Percentiles rank a stretch among this genome's conserved stretches.
Evolutionary conservation across 2,329 filamentous ascomycete genomes (phyloP).

Genomic region (Paecilomyces fulvus): DNA sequence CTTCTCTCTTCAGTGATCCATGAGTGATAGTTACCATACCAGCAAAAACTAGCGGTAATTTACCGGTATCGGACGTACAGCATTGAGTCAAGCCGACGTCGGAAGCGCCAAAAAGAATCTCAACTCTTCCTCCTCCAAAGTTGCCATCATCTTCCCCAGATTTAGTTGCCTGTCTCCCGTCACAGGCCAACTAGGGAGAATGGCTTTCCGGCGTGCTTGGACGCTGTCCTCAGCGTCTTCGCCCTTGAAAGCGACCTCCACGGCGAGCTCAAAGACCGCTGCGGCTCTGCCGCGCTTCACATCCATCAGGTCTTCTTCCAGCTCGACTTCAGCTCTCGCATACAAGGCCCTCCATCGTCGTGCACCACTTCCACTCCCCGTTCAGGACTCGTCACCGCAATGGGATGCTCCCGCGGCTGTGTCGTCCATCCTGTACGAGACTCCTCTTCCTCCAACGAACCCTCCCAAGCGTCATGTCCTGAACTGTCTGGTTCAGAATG

Average conservation of each 20-base stretch:
- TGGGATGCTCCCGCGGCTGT: conserved; percentile 88
- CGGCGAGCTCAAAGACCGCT: conserved; percentile 19
- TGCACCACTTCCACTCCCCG: conserved; percentile 73
- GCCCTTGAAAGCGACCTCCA: conserved; percentile 13
- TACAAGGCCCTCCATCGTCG: conserved; percentile 96
- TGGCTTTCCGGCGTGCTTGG: conserved; percentile 33
- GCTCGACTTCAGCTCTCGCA: conserved; percentile 85
- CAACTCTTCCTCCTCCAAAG: conserved; percentile 1
- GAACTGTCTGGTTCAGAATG: conserved; percentile 98
- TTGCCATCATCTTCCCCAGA: conserved; percentile 3
- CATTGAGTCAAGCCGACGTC: background rate
- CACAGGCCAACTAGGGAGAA: conserved; percentile 11
- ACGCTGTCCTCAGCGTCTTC: conserved; percentile 24
- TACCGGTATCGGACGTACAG: conserved; percentile 13
- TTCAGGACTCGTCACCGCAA: conserved; percentile 65
- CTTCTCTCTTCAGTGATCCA: too few relatives aligned
- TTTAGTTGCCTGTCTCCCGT: conserved; percentile 5
- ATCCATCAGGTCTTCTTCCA: conserved; percentile 26
- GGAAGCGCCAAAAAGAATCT: conserved; percentile 9
- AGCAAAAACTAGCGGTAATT: conserved; percentile 8
- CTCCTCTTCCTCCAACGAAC: conserved; percentile 69
- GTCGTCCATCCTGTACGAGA: conserved; percentile 98
- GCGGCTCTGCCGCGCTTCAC: conserved; percentile 22
- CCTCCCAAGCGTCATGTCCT: conserved; percentile 92
- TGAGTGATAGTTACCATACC: conserved; percentile 8